These are phyloP conservation scores for Podospora fimiseda DNA, from an alignment of 495 filamentous ascomycete species.

Conservation along the genomic window DNA sequence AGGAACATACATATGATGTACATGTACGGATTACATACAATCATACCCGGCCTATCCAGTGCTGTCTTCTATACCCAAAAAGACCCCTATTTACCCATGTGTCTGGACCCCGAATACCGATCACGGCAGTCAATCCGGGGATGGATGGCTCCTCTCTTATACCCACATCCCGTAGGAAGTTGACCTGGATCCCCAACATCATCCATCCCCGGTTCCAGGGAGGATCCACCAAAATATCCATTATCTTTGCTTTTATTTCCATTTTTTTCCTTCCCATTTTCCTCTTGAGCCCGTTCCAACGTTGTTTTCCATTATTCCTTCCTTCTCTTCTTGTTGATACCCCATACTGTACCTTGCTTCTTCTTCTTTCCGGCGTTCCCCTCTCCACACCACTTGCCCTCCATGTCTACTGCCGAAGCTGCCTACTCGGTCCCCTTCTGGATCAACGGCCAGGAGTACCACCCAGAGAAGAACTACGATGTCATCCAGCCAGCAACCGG, in stretches of 20 bases:
- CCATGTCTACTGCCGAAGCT: slow-evolving; percentile 12
- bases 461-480: slow-evolving; percentile 55
- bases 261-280: background rate
- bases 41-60: too few relatives aligned
- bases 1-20: background rate
- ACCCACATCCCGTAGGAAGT: background rate
- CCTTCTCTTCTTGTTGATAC: background rate
- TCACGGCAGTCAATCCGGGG: background rate
- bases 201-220: too few relatives aligned
- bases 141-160: background rate
- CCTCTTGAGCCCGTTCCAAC: background rate
- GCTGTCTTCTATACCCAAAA: too few relatives aligned
- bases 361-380: background rate
- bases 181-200: background rate
- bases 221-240: too few relatives aligned
- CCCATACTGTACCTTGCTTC: slow-evolving; percentile 3
- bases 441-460: slow-evolving; percentile 63
- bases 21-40: too few relatives aligned
- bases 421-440: slow-evolving; percentile 55
- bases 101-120: background rate
- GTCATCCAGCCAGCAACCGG: slow-evolving; percentile 59
- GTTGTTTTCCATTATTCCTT: background rate
- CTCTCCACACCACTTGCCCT: background rate
- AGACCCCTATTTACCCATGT: too few relatives aligned
- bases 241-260: background rate